Evolutionary conservation across 768 basidiomycete genomes (phyloP).

Genomic region (Holtermannia corniformis): DNA sequence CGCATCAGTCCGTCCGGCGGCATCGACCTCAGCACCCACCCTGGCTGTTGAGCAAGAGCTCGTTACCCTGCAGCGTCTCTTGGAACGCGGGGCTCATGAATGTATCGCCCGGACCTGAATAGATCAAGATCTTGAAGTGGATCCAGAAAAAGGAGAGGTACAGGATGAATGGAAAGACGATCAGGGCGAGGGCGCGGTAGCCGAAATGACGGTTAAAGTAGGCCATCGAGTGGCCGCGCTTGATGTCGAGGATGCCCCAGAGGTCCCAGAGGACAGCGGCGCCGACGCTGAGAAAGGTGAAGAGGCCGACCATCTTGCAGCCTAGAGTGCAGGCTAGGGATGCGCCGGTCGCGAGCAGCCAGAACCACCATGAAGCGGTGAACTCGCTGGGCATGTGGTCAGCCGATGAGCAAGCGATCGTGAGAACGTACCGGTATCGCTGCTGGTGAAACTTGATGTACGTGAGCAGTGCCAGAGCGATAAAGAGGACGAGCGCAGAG

Average conservation of each 20-base stretch:
- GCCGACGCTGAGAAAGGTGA: conserved; percentile 82
- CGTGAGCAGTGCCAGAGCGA: conserved; percentile 81
- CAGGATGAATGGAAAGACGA: conserved; percentile 74
- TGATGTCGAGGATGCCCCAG: conserved; percentile 84
- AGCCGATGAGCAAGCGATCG: background rate
- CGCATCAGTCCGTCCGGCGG: background rate
- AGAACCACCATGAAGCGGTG: conserved; percentile 83
- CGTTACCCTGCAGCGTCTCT: conserved; percentile 85
- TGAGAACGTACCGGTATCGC: conserved; percentile 59
- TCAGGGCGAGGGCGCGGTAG: conserved; percentile 74
- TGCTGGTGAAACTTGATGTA: conserved; percentile 92
- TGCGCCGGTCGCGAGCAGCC: conserved; percentile 79
- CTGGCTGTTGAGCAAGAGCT: conserved; percentile 81
- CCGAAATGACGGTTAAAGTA: conserved; percentile 81
- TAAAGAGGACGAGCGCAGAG: conserved; percentile 88
- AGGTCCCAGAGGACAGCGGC: conserved; percentile 85
- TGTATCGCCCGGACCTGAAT: conserved; percentile 82
- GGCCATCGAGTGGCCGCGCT: conserved; percentile 71
- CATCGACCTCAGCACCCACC: conserved; percentile 48
- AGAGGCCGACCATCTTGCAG: conserved; percentile 93
- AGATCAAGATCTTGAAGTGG: conserved; percentile 77
- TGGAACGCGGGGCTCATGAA: conserved; percentile 99
- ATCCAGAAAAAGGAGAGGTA: conserved; percentile 95
- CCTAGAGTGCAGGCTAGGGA: conserved; percentile 95
- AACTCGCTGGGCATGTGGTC: conserved; percentile 71